Base-by-base conservation (phyloP, 805 yeast species). In the Candida piceae region DNA sequence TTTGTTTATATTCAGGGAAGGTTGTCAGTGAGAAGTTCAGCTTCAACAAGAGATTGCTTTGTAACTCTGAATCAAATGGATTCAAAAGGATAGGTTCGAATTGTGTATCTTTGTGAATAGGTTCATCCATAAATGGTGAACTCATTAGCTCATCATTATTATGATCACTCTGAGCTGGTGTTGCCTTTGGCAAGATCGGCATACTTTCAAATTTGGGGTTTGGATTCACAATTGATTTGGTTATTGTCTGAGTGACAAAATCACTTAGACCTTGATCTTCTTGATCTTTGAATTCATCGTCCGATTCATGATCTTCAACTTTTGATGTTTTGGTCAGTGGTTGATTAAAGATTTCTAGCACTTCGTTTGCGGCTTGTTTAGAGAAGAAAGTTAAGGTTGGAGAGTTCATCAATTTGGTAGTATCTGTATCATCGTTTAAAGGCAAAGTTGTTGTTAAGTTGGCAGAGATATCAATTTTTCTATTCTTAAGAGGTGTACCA, bases 321-420 rank as follows among this genome's bases (percentile, higher is more conserved):
- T 57, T 61, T 26, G 62, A 65, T 20, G 62, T 65, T 20, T 30
- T 24, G 25, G 26, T 4, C 22, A 38, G 55, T 38, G 76, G 75
- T 33, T 72, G 76, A 50, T 81, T 84, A 55, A 86, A 84, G 87
- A 87, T 84, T 12, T 75, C 71, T 43, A 73, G 65, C 0, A 87
- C 80, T 47, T 86, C 96, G 37, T 76, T 74, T 39, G 78, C 72
- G 2, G 95, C 90, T 49, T 78, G 76, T 34, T 78, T 76, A 1
- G 95, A 82, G 53, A 72, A 81, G 52, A 80, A 62, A 0, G 96
- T 88, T 45, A 83, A 71, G 0, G 96, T 87, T 1, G 94, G 95
- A 0, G 94, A 82, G 11, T 67, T 63, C 3, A 76, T 72, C 21
- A 46, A 35, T 31, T 44, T 49, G 18, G 52, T 42, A 13, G 38